phyloP scores from a whole-genome alignment of 345 rosid species.

The Cardamine resedifolia region DNA sequence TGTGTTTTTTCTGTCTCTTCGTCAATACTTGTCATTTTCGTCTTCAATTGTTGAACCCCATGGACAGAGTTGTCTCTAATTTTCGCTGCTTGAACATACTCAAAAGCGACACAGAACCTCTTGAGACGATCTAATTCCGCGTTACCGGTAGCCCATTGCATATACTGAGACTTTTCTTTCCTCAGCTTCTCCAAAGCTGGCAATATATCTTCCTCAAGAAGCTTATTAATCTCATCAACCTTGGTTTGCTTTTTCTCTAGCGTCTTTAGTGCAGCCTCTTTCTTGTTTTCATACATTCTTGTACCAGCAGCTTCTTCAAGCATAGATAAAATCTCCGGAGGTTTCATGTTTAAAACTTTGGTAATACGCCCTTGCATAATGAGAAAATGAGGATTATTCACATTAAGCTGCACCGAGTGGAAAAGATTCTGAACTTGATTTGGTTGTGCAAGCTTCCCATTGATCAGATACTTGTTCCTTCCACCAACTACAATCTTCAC shows the following conservation, averaged over 20 bases:
- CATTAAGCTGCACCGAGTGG: slow-evolving; percentile 93
- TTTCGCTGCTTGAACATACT: slow-evolving; percentile 28
- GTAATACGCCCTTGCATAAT: slow-evolving; percentile 99
- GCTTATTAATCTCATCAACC: slow-evolving; percentile 92
- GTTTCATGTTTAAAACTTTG: slow-evolving; percentile 94
- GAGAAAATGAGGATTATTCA: slow-evolving; percentile 90
- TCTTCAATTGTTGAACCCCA: slow-evolving; percentile 47
- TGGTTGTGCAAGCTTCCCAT: slow-evolving; percentile 28
- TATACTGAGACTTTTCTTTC: slow-evolving; percentile 82
- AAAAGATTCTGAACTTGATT: slow-evolving; percentile 75
- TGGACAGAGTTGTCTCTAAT: slow-evolving; percentile 12
- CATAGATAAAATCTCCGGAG: slow-evolving; percentile 94
- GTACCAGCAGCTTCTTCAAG: slow-evolving; percentile 99
- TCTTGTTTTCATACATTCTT: slow-evolving; percentile 96
- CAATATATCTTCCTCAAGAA: slow-evolving; percentile 81
- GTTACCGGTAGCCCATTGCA: slow-evolving; percentile 94
- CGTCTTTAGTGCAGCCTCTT: slow-evolving; percentile 81
- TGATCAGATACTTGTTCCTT: slow-evolving; percentile 23
- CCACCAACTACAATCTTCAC: slow-evolving; percentile 82
- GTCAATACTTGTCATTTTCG: slow-evolving; percentile 55
- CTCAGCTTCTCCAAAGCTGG: slow-evolving; percentile 92
- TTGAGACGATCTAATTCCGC: slow-evolving; percentile 2
- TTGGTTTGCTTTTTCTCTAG: slow-evolving; percentile 93
- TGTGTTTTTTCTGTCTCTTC: slow-evolving; percentile 43
- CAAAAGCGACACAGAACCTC: slow-evolving; percentile 29